A percentile compares a stretch with the other conserved stretches of the same genome.
These are phyloP conservation scores for Cudoniella acicularis DNA, from an alignment of 495 filamentous ascomycete species.

Conservation along the genomic window DNA sequence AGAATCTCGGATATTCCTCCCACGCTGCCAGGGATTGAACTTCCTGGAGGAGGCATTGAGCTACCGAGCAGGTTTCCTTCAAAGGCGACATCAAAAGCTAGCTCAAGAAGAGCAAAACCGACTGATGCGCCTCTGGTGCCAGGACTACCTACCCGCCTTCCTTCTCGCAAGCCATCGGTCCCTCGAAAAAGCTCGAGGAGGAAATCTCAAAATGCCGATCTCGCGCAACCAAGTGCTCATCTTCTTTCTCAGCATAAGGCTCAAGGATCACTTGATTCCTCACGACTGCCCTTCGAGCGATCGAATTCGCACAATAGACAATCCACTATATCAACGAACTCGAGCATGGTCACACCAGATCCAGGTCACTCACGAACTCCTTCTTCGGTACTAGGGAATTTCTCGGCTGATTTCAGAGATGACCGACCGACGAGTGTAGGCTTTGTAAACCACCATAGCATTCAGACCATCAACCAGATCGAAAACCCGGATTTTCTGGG, in stretches of 20 bases:
- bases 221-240: slow-evolving; percentile 13
- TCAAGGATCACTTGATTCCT: slow-evolving; percentile 32
- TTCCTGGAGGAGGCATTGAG: slow-evolving; percentile 56
- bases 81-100: slow-evolving; percentile 43
- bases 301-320: slow-evolving; percentile 48
- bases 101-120: slow-evolving; percentile 11
- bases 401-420: slow-evolving; percentile 13
- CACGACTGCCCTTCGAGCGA: slow-evolving; percentile 60
- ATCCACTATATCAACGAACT: slow-evolving; percentile 44
- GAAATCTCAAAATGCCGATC: slow-evolving; percentile 22
- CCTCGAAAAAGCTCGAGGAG: slow-evolving; percentile 25
- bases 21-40: slow-evolving; percentile 56
- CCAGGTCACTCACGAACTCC: slow-evolving; percentile 34
- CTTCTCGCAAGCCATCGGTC: slow-evolving; percentile 20
- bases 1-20: slow-evolving; percentile 51
- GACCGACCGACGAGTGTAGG: slow-evolving; percentile 67
- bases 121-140: slow-evolving; percentile 26
- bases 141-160: slow-evolving; percentile 32
- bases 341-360: slow-evolving; percentile 32
- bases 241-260: slow-evolving; percentile 24
- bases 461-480: slow-evolving; percentile 33
- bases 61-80: slow-evolving; percentile 62
- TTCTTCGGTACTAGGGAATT: slow-evolving; percentile 19
- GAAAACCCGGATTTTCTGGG: slow-evolving; percentile 35
- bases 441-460: slow-evolving; percentile 68